Evolutionary conservation across 306 rosid genomes (phyloP).

Genomic region (Gleditsia sinensis): DNA sequence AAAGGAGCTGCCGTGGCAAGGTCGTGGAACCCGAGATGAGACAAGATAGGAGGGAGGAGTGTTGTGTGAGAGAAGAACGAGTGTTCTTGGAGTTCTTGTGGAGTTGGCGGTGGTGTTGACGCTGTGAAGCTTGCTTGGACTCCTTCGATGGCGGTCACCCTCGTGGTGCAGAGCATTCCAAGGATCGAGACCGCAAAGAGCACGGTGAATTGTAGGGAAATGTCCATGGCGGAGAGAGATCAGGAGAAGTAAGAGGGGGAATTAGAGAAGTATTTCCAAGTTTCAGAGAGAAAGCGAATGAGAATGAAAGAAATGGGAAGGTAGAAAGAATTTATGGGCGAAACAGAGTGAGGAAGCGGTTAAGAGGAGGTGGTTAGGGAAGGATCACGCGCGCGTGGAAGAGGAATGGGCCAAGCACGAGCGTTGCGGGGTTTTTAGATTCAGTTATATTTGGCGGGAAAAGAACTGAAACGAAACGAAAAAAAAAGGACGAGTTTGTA

Average conservation of each 20-base stretch:
- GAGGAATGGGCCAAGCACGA: background rate
- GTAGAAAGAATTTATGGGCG: background rate
- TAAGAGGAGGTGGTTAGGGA: conserved; percentile 21
- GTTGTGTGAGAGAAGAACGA: conserved; percentile 60
- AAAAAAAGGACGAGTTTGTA: background rate
- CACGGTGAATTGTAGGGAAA: conserved; percentile 36
- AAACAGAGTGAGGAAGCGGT: conserved; percentile 25
- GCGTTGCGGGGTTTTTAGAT: conserved; percentile 25
- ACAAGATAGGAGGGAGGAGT: conserved; percentile 63
- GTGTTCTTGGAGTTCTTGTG: conserved; percentile 51
- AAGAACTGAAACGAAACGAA: background rate
- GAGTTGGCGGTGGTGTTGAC: conserved; percentile 37
- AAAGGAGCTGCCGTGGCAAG: conserved; percentile 65
- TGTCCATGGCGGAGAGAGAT: conserved; percentile 46
- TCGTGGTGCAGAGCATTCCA: conserved; percentile 25
- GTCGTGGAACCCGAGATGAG: conserved; percentile 70
- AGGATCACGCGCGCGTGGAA: conserved; percentile 33
- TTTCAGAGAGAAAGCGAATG: conserved; percentile 30
- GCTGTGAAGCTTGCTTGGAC: conserved; percentile 37
- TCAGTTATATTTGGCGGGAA: conserved; percentile 16
- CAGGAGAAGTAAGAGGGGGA: background rate
- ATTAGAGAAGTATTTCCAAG: background rate
- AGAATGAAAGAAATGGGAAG: conserved; percentile 25
- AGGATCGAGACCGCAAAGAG: conserved; percentile 22
- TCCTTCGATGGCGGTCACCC: conserved; percentile 39